Conservation (phyloP, 768 basidiomycete species). For the Tricholoma furcatifolium region DNA sequence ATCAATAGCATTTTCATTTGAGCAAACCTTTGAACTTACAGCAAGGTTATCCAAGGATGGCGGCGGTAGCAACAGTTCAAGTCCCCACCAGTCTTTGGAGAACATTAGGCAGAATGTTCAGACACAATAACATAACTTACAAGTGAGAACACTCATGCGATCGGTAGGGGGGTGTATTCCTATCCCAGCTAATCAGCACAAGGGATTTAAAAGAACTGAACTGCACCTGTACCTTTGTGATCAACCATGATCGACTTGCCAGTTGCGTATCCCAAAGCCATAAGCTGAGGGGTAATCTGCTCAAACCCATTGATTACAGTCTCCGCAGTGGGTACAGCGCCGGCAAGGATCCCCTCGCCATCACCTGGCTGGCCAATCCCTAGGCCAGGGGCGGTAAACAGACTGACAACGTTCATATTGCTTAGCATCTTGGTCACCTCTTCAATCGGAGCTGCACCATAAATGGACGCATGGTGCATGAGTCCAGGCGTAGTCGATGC, state of each 20-base stretch:
- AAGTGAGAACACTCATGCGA: slow-evolving; percentile 76
- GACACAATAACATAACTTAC: slow-evolving; percentile 38
- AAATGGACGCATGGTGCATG: slow-evolving; percentile 24
- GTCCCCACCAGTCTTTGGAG: slow-evolving; percentile 83
- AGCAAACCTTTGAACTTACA: slow-evolving; percentile 34
- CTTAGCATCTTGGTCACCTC: slow-evolving; percentile 49
- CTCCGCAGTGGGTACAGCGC: slow-evolving; percentile 73
- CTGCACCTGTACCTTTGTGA: slow-evolving; percentile 48
- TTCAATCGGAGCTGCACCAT: slow-evolving; percentile 49
- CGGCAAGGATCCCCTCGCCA: slow-evolving; percentile 65
- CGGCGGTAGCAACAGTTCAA: slow-evolving; percentile 75
- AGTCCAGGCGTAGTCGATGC: slow-evolving; percentile 12
- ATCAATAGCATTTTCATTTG: neutral
- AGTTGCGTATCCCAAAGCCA: slow-evolving; percentile 77
- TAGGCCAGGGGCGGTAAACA: slow-evolving; percentile 59
- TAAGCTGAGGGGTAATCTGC: slow-evolving; percentile 72
- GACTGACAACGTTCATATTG: slow-evolving; percentile 61
- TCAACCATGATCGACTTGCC: slow-evolving; percentile 63
- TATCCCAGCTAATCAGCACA: slow-evolving; percentile 17
- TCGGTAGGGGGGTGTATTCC: slow-evolving; percentile 73
- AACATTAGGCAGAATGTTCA: neutral
- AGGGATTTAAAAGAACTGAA: neutral
- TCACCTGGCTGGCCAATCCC: slow-evolving; percentile 77
- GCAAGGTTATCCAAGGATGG: slow-evolving; percentile 61
- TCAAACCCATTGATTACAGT: slow-evolving; percentile 67